Evolutionary conservation across 345 rosid genomes (phyloP), one percentile per base, ranked within the genome.

Genomic region (Dimocarpus longan): DNA sequence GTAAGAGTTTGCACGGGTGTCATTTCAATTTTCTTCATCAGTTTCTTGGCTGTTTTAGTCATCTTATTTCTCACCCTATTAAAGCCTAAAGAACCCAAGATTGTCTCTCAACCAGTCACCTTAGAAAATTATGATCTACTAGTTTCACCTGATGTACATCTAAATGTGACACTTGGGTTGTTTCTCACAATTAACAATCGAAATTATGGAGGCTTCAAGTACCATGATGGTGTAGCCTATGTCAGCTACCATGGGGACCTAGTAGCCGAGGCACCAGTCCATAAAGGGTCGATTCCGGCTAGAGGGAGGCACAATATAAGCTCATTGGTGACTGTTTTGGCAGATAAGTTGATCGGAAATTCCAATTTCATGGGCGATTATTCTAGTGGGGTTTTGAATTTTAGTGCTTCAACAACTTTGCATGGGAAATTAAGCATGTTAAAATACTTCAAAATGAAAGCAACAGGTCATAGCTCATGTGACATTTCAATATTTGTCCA

Each of bases 131-230:
- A 72, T 10, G 5, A 66, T 4, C 6, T 40, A 19, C 9, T 40
- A 10, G 5, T 19, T 19, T 18, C 22, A 8, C 80, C 81, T 0
- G 3, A 0, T 0, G 32, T 60, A 2, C 21, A 64, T 19, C 42
- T 85, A 8, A 79, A 86, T 44, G 0, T 83, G 37, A 81, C 88
- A 1, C 13, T 89, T n/a, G 86, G 80, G 5, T 0, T 83, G 9
- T 48, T n/a, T 11, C n/a, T 85, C 66, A 83, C 78, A 0, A 19
- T 87, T 10, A 76, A 86, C 8, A 88, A 86, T 56, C 82, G 32
- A 37, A 88, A 86, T 42, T 84, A 86, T 18, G 90, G 90, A 10
- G 75, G 84, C 54, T 88, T 84, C 71, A 65, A 63, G 63, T 82
- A 85, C 66, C 13, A 76, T 10, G 40, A 84, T 15, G 66, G 79